A percentile compares a stretch with the other conserved stretches of the same genome.
These are phyloP conservation scores for Rhododendron molle DNA, from an alignment of 148 eudicot genomes.

Conservation along the genomic window DNA sequence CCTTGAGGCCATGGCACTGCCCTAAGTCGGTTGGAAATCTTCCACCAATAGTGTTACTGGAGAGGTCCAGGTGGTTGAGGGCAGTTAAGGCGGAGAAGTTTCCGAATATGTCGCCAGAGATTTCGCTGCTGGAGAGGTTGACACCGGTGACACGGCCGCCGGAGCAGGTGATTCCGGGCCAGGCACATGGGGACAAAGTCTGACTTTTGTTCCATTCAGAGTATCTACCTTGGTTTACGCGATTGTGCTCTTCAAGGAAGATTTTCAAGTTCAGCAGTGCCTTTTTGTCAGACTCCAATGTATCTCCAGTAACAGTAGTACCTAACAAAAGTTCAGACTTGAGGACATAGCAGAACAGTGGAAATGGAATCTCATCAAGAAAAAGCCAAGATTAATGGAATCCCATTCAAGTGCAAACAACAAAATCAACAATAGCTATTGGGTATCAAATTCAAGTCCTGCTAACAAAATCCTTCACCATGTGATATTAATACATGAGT, in stretches of 20 bases:
- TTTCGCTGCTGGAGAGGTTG: constrained; percentile 49
- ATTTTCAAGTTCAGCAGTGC: constrained; percentile 45
- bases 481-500: neutral
- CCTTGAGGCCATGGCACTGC: constrained; percentile 48
- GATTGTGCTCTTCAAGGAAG: constrained; percentile 47
- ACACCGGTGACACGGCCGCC: constrained; percentile 49
- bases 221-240: constrained; percentile 52
- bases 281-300: constrained; percentile 49
- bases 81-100: constrained; percentile 71
- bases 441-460: neutral
- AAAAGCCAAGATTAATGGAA: neutral
- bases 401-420: neutral
- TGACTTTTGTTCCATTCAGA: constrained; percentile 40
- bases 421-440: neutral
- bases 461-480: neutral
- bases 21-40: constrained; percentile 47
- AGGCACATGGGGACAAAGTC: constrained; percentile 43
- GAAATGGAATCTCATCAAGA: neutral
- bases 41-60: constrained; percentile 53
- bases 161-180: constrained; percentile 70
- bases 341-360: neutral
- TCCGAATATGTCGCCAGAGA: constrained; percentile 48
- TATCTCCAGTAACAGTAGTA: constrained; percentile 47
- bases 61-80: constrained; percentile 57
- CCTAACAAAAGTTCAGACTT: constrained; percentile 30